Evolutionary conservation across 805 yeast genomes (phyloP).

Genomic region (Starmerella stigmatis): DNA sequence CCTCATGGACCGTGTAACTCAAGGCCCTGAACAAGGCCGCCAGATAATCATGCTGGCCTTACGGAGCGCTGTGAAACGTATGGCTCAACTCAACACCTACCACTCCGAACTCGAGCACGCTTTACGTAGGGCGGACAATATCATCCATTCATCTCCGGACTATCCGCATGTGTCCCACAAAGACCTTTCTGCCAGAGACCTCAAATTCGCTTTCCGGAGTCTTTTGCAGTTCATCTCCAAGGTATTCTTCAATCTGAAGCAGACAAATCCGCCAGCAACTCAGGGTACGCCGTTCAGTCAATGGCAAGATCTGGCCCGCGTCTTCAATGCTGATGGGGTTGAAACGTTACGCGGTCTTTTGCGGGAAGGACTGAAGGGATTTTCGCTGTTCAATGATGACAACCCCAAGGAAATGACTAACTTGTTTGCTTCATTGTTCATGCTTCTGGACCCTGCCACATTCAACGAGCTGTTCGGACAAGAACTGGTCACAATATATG

Average conservation of each 20-base stretch:
- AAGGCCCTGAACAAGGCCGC: slow-evolving; percentile 69
- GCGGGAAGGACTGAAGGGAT: slow-evolving; percentile 73
- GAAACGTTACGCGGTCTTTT: slow-evolving; percentile 64
- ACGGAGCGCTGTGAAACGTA: slow-evolving; percentile 77
- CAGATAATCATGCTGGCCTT: slow-evolving; percentile 78
- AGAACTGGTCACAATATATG: slow-evolving; percentile 68
- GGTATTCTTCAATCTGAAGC: slow-evolving; percentile 76
- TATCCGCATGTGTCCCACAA: slow-evolving; percentile 56
- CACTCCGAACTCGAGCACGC: slow-evolving; percentile 24
- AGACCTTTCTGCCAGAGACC: no score
- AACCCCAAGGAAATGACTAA: slow-evolving; percentile 89
- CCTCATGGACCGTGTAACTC: slow-evolving; percentile 78
- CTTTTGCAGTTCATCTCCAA: slow-evolving; percentile 83
- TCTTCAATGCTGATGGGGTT: slow-evolving; percentile 76
- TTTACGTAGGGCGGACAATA: slow-evolving; percentile 32
- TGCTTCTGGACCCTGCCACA: slow-evolving; percentile 88
- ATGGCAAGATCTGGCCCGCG: slow-evolving; percentile 82
- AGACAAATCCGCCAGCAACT: slow-evolving; percentile 74
- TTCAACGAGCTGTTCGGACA: slow-evolving; percentile 82
- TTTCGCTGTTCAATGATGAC: slow-evolving; percentile 53
- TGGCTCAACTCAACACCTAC: slow-evolving; percentile 56
- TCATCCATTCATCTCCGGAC: slow-evolving; percentile 44
- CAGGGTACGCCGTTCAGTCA: slow-evolving; percentile 36
- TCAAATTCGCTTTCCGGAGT: slow-evolving; percentile 77
- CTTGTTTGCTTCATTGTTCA: slow-evolving; percentile 82